These are phyloP conservation scores for Leptographium galeiforme DNA, from an alignment of 2,329 filamentous ascomycete species.

Conservation along the genomic window DNA sequence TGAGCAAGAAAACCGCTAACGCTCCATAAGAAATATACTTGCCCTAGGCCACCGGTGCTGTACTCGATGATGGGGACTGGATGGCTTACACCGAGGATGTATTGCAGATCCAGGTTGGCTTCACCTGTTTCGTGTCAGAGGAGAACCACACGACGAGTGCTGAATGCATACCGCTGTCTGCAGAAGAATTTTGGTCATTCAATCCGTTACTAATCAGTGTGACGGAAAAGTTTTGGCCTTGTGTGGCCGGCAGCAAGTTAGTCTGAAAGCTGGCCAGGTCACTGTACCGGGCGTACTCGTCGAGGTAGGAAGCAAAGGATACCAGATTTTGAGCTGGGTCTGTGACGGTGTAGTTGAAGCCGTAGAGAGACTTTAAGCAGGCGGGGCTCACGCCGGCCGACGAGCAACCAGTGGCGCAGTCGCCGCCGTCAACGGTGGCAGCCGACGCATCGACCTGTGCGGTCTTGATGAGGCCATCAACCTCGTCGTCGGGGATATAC, in stretches of 20 bases:
- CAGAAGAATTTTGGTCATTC: constrained; percentile 29
- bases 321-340: constrained; percentile 18
- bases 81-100: constrained; percentile 40
- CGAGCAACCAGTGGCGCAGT: constrained; percentile 12
- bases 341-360: constrained; percentile 24
- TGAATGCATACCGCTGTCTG: constrained; percentile 18
- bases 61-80: constrained; percentile 43
- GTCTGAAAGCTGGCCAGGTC: constrained; percentile 38
- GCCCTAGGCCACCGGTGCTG: constrained; percentile 41
- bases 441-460: constrained; percentile 3
- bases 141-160: background rate
- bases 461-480: background rate
- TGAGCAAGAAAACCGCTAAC: constrained; percentile 8
- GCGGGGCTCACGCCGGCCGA: constrained; percentile 30
- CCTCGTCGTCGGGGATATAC: constrained; percentile 11
- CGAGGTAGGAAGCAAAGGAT: constrained; percentile 28
- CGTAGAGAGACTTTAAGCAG: constrained; percentile 36
- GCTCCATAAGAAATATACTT: background rate
- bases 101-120: constrained; percentile 52
- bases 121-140: constrained; percentile 25
- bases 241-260: constrained; percentile 36
- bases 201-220: constrained; percentile 41
- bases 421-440: constrained; percentile 7
- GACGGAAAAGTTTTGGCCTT: constrained; percentile 40
- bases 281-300: constrained; percentile 31